Conservation (phyloP, 129 eudicot genomes). For the Flaveria robusta region DNA sequence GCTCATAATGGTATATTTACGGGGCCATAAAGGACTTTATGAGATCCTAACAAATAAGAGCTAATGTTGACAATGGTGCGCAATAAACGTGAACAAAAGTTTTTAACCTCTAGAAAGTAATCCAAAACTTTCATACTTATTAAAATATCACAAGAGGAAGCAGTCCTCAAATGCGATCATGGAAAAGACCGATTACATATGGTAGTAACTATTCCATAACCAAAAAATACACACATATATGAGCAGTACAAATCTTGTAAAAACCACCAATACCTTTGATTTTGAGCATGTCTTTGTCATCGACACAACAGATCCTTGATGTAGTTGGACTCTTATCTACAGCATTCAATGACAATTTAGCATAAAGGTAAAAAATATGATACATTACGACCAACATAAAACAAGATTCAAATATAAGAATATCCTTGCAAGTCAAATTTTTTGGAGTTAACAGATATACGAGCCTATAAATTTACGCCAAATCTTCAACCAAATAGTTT, state of each 20-base stretch:
- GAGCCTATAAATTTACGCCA: not conserved
- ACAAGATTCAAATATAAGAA: not conserved
- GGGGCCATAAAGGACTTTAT: no score
- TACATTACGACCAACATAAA: not conserved
- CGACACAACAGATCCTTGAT: constrained; percentile 83
- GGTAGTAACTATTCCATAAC: not conserved
- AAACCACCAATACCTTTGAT: constrained; percentile 79
- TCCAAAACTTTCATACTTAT: no score
- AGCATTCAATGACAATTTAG: constrained; percentile 2
- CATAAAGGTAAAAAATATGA: not conserved
- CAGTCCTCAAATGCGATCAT: not conserved
- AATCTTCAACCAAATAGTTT: constrained; percentile 2
- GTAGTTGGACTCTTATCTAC: constrained; percentile 81
- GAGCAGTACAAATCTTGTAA: constrained; percentile 64
- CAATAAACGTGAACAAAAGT: no score
- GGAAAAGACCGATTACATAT: not conserved
- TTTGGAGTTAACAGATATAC: not conserved
- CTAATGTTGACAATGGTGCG: no score
- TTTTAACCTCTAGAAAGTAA: no score
- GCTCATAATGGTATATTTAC: no score
- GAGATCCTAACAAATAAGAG: no score
- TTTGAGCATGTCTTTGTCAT: constrained; percentile 79
- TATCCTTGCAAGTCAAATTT: not conserved
- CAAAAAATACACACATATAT: not conserved
- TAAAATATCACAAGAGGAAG: not conserved